Conservation (phyloP, 352 stramenopile species). For the Globisporangium parvum region DNA sequence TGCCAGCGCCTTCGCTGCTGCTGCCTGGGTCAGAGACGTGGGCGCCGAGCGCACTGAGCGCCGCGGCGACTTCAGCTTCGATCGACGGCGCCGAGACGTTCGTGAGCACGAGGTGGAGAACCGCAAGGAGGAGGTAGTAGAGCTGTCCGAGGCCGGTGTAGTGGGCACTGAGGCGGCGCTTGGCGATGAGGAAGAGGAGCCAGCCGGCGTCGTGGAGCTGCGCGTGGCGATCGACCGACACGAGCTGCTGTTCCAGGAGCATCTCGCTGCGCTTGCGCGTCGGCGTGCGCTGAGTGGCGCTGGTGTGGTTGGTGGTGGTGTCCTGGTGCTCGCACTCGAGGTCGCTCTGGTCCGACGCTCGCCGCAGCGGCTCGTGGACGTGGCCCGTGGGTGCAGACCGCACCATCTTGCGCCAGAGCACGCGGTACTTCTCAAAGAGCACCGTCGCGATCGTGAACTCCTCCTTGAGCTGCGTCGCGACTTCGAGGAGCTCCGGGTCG, state of each 20-base stretch:
- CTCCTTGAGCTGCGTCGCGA: conserved; percentile 73
- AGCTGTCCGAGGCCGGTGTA: conserved; percentile 62
- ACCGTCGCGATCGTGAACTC: conserved; percentile 70
- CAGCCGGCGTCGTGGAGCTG: conserved; percentile 63
- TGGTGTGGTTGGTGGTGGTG: too few species aligned
- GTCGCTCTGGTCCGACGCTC: conserved; percentile 5
- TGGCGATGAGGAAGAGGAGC: conserved; percentile 67
- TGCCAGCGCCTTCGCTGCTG: conserved; percentile 6
- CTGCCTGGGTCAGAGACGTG: neutral
- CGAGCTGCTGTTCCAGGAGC: conserved; percentile 5
- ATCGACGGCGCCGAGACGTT: conserved; percentile 37
- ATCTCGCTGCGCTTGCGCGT: conserved; percentile 14
- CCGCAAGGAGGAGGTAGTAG: conserved; percentile 71
- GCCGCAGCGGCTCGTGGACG: conserved; percentile 9
- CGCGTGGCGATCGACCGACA: conserved; percentile 14
- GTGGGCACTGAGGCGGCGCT: conserved; percentile 29
- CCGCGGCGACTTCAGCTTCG: conserved; percentile 72
- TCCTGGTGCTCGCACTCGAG: conserved; percentile 18
- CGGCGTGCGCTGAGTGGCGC: conserved; percentile 1
- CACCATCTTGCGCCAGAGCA: conserved; percentile 47
- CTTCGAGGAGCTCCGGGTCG: conserved; percentile 57
- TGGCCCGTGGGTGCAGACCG: neutral
- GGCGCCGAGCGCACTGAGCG: conserved; percentile 62
- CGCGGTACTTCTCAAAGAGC: conserved; percentile 73
- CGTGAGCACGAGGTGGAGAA: conserved; percentile 60